Evolutionary conservation across 352 stramenopile genomes (phyloP), one percentile per base, ranked within the genome.

Genomic region (Saprolegnia parasitica): DNA sequence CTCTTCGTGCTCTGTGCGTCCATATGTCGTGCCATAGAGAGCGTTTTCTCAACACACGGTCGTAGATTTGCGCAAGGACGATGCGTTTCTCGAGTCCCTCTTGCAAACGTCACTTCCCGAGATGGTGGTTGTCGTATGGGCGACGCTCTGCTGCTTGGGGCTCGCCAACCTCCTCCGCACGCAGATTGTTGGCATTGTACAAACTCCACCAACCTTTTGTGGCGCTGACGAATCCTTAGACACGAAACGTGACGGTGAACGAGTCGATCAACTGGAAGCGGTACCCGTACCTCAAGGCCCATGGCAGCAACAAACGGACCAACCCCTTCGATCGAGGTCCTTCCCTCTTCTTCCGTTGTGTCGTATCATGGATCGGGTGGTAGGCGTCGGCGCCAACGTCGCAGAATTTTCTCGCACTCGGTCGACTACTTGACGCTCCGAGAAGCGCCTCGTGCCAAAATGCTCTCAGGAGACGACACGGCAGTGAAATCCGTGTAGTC

Each of bases 261-360:
- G 86, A 94, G 73, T 71, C 81, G 63, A 91, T 92, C 74, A 92
- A 94, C 65, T 94, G 86, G 86, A 77, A 79, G 58, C 77, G 86
- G 24, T 92, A 92, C 70, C 42, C 77, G 20, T 94, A 94, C 58
- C 68, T 94, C 58, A 83, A 73, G 18, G 20, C 35, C 6, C 5
- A 46, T 21, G 55, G 56, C 11, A 29, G 24, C 26, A 29, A 29
- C 20, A 49, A 49, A 49, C 32, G 46, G 10, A 21, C 55, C 2
- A 65, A 65, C 47, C 56, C 56, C 4, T 65, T 65, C 35, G 55
- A 62, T 11, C 23, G 45, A 15, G 55, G 55, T 62, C n/a, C 49
- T 15, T 26, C 16, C 16, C 3, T 39, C 55, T 2, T 45, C 5
- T 39, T 39, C 23, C 4, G 18, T 58, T 29, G 18, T 29, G 6